Conservation (phyloP, 2,329 filamentous ascomycete genomes). For the Diaporthe aspalathi region DNA sequence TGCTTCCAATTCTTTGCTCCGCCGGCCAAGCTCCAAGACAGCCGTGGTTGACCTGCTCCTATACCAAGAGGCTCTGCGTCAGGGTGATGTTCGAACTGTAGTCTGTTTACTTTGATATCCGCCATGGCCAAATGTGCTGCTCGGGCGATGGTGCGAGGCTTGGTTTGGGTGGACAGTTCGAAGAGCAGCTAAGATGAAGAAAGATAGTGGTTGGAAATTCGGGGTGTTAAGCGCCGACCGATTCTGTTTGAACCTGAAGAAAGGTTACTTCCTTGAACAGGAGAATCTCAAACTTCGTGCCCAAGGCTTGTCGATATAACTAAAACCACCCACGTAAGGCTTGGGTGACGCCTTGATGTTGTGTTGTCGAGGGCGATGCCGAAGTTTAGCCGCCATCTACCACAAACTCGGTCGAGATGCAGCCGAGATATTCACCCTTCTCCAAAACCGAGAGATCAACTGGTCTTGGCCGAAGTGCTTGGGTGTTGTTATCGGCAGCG, state of each 20-base stretch:
- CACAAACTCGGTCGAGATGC: constrained; percentile 9
- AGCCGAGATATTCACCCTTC: not conserved
- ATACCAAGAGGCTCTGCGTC: constrained; percentile 31
- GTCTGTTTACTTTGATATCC: not conserved
- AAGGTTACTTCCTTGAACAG: too few relatives aligned
- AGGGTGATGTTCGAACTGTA: constrained; percentile 37
- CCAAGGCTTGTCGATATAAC: too few relatives aligned
- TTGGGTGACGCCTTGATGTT: constrained; percentile 1
- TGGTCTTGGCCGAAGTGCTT: constrained; percentile 4
- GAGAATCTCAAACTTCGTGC: too few relatives aligned
- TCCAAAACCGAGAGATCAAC: not conserved
- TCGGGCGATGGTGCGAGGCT: too few relatives aligned
- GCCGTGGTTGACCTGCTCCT: constrained; percentile 22
- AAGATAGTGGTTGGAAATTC: not conserved
- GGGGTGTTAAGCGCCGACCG: not conserved
- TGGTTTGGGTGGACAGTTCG: not conserved
- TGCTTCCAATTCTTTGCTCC: constrained; percentile 31
- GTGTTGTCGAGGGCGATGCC: not conserved
- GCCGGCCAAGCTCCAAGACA: constrained; percentile 34
- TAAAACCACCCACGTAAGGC: too few relatives aligned
- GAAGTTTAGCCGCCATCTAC: constrained; percentile 12
- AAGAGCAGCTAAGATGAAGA: not conserved
- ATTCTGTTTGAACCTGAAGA: rapidly evolving
- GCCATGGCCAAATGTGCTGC: not conserved
- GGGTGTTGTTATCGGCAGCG: not conserved